Percentiles rank a stretch among this genome's conserved stretches.
These are phyloP conservation scores for Ustilago bromivora DNA, from an alignment of 1,284 basidiomycete species.

Conservation along the genomic window DNA sequence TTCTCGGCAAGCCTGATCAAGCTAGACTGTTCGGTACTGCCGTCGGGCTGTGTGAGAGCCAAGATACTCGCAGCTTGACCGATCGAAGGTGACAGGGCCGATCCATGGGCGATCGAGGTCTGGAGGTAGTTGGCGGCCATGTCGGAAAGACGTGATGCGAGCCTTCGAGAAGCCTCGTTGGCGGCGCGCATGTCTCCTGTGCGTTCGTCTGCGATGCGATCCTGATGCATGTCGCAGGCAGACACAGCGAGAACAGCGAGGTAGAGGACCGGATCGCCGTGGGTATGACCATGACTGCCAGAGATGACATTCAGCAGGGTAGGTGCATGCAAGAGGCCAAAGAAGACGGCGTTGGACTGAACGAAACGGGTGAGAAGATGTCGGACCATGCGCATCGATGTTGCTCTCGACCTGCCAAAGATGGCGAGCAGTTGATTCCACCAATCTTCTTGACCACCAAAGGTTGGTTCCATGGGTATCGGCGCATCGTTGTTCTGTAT, in stretches of 20 bases:
- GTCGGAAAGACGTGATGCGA: slow-evolving; percentile 24
- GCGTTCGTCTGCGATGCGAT: slow-evolving; percentile 32
- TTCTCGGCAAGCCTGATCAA: slow-evolving; percentile 46
- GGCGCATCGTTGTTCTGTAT: slow-evolving; percentile 41
- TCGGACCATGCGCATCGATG: slow-evolving; percentile 25
- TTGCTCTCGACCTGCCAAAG: slow-evolving; percentile 24
- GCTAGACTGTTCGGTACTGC: slow-evolving; percentile 36
- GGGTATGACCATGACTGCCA: slow-evolving; percentile 19
- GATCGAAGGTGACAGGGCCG: slow-evolving; percentile 30
- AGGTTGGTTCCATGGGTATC: slow-evolving; percentile 37
- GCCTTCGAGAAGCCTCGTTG: slow-evolving; percentile 31
- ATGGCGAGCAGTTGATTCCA: slow-evolving; percentile 33
- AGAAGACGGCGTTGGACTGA: slow-evolving; percentile 56
- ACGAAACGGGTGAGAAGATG: slow-evolving; percentile 48
- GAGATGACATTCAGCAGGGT: slow-evolving; percentile 40
- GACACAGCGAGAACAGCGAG: slow-evolving; percentile 49
- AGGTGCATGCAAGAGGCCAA: slow-evolving; percentile 49
- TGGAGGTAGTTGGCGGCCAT: slow-evolving; percentile 46
- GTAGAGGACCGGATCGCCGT: slow-evolving; percentile 49
- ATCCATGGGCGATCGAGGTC: slow-evolving; percentile 29
- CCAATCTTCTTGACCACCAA: slow-evolving; percentile 33
- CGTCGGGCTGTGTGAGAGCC: slow-evolving; percentile 44
- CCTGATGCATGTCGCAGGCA: slow-evolving; percentile 50
- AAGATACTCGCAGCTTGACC: slow-evolving; percentile 54
- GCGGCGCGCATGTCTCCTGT: slow-evolving; percentile 45